These are phyloP conservation scores for Hypoxylon lienhwacheense DNA, from an alignment of 495 filamentous ascomycete genomes.

Conservation along the genomic window DNA sequence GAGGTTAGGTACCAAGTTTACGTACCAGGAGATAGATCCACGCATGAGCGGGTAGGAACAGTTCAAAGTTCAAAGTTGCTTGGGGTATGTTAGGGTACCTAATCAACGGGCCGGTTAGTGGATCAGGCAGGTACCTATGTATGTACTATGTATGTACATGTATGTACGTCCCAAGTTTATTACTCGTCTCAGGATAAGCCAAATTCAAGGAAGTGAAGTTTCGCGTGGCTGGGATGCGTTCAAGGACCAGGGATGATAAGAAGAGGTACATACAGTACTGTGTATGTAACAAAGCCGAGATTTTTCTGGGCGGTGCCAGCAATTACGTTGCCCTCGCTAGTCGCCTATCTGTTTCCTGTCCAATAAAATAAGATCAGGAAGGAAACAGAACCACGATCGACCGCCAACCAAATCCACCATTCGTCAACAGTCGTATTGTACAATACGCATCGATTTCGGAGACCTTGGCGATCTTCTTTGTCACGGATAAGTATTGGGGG, in stretches of 20 bases:
- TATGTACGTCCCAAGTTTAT: conserved; percentile 28
- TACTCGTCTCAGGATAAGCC: conserved; percentile 34
- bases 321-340: conserved; percentile 30
- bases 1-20: too few relatives aligned
- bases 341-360: conserved; percentile 6
- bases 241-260: conserved; percentile 23
- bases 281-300: too few relatives aligned
- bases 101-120: conserved; percentile 4
- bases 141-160: too few relatives aligned
- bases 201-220: conserved; percentile 30
- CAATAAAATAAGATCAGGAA: conserved; percentile 22
- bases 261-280: too few relatives aligned
- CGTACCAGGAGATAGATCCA: too few relatives aligned
- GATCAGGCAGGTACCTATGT: conserved; percentile 22
- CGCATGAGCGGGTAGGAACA: too few relatives aligned
- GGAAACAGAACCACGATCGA: conserved; percentile 10
- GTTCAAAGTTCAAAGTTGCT: too few relatives aligned
- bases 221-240: conserved; percentile 29
- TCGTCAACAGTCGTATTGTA: conserved; percentile 22
- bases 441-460: conserved; percentile 31
- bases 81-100: too few relatives aligned
- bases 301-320: conserved; percentile 20
- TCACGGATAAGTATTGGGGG: conserved; percentile 11
- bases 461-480: conserved; percentile 30
- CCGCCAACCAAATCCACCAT: conserved; percentile 14